A percentile compares a stretch with the other conserved stretches of the same genome.
Evolutionary conservation across 306 rosid species (phyloP).

Genomic region (Elaeagnus macrophylla): DNA sequence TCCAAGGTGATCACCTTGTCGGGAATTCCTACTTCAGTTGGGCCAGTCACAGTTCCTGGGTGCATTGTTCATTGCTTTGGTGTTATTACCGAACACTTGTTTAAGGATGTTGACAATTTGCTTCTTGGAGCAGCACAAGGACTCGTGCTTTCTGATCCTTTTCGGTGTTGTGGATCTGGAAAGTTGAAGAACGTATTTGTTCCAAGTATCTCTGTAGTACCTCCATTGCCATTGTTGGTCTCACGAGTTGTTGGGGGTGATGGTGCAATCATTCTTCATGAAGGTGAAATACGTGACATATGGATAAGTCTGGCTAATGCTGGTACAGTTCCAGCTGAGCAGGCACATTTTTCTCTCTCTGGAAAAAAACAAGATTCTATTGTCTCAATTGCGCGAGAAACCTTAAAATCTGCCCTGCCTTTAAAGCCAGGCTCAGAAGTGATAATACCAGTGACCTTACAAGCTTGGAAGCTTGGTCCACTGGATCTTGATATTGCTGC

Average conservation of each 20-base stretch:
- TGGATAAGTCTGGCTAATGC: constrained; percentile 92
- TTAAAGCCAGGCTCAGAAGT: constrained; percentile 91
- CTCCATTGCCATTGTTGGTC: constrained; percentile 69
- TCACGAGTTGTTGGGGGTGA: constrained; percentile 84
- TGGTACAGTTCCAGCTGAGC: constrained; percentile 88
- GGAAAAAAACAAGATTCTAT: constrained; percentile 94
- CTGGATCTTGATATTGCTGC: constrained; percentile 50
- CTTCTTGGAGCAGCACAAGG: constrained; percentile 94
- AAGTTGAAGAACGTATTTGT: constrained; percentile 66
- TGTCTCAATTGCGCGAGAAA: constrained; percentile 54
- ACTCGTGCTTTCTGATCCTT: constrained; percentile 95
- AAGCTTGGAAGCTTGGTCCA: constrained; percentile 72
- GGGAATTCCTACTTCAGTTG: constrained; percentile 84
- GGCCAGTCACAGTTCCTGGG: constrained; percentile 76
- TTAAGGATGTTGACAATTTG: constrained; percentile 92
- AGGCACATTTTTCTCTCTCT: constrained; percentile 76
- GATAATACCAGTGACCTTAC: constrained; percentile 78
- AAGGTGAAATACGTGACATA: constrained; percentile 92
- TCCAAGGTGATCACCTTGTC: constrained; percentile 85
- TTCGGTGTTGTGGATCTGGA: constrained; percentile 88
- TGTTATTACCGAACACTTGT: constrained; percentile 91
- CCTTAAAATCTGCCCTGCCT: constrained; percentile 77
- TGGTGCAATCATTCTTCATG: constrained; percentile 83
- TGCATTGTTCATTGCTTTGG: constrained; percentile 95
- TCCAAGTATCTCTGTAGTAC: constrained; percentile 77